Conservation (phyloP, 352 stramenopile genomes). For the Pythium brachiatum region DNA sequence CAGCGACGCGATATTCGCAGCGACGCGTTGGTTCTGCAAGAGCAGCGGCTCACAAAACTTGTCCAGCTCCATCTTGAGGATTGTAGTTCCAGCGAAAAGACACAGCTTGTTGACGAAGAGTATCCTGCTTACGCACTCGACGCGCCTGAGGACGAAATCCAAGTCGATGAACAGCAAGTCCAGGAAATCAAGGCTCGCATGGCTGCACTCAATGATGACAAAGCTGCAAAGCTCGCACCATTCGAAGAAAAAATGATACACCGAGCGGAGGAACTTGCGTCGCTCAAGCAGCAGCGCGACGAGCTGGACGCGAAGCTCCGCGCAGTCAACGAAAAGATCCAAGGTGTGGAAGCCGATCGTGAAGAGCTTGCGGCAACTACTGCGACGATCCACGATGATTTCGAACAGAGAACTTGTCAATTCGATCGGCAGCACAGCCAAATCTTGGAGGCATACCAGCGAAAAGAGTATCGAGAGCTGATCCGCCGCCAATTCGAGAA, state of each 20-base stretch:
- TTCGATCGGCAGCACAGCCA: constrained; percentile 54
- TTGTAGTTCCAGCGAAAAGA: background rate
- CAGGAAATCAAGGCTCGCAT: constrained; percentile 9
- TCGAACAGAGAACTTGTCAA: constrained; percentile 35
- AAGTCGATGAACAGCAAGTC: constrained; percentile 16
- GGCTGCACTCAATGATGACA: constrained; percentile 38
- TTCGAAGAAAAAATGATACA: constrained; percentile 32
- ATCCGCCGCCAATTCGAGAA: constrained; percentile 36
- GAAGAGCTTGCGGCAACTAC: constrained; percentile 46
- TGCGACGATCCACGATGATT: constrained; percentile 43
- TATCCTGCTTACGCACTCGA: constrained; percentile 1
- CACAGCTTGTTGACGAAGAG: background rate
- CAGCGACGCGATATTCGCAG: constrained; percentile 71
- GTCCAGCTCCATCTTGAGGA: constrained; percentile 3
- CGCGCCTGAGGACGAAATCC: background rate
- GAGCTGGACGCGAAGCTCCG: constrained; percentile 56
- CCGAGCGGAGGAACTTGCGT: constrained; percentile 19
- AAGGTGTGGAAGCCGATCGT: constrained; percentile 36
- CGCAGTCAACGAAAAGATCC: constrained; percentile 46
- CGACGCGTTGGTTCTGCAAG: constrained; percentile 57
- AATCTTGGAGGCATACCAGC: constrained; percentile 36
- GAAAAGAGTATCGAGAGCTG: constrained; percentile 34
- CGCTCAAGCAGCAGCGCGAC: constrained; percentile 43
- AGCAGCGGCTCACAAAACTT: constrained; percentile 29
- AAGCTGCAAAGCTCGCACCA: constrained; percentile 31